A percentile compares a stretch with the other conserved stretches of the same genome.
Conservation (phyloP, 768 basidiomycete genomes). For the Kwoniella mangroviensis region DNA sequence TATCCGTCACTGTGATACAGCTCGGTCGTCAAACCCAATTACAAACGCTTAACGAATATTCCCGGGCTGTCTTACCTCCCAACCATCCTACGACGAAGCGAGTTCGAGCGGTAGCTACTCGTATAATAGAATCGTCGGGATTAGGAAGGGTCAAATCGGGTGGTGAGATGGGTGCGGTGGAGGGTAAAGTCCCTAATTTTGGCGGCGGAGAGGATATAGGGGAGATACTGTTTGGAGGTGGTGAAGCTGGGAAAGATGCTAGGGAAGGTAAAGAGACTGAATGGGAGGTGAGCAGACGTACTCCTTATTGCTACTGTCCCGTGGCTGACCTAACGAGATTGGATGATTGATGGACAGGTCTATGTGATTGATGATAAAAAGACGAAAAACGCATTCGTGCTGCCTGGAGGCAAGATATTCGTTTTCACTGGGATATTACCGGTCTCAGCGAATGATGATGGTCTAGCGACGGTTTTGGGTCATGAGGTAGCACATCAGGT, state of each 20-base stretch:
- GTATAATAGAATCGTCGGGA: constrained; percentile 72
- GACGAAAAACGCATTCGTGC: constrained; percentile 76
- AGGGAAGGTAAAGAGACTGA: constrained; percentile 51
- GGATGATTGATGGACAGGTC: constrained; percentile 60
- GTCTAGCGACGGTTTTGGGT: constrained; percentile 79
- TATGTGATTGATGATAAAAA: constrained; percentile 75
- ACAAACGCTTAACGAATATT: constrained; percentile 65
- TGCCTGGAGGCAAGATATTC: constrained; percentile 73
- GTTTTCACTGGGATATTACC: constrained; percentile 90
- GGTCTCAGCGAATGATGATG: constrained; percentile 74
- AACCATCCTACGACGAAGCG: constrained; percentile 70
- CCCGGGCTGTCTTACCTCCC: constrained; percentile 66
- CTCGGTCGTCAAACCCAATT: constrained; percentile 52
- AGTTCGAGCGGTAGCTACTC: constrained; percentile 71
- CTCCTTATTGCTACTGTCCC: no score
- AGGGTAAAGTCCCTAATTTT: constrained; percentile 43
- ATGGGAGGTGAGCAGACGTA: constrained; percentile 52
- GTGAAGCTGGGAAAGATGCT: constrained; percentile 21
- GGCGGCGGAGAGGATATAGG: constrained; percentile 39
- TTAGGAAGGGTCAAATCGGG: constrained; percentile 67
- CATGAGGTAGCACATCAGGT: constrained; percentile 80
- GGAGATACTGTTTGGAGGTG: constrained; percentile 46
- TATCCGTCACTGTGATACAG: constrained; percentile 7
- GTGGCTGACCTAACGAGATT: no score
- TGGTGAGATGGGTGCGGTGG: constrained; percentile 44